A percentile compares a stretch with the other conserved stretches of the same genome.
Conservation (phyloP, 495 filamentous ascomycete genomes). For the Talaromyces liani region DNA sequence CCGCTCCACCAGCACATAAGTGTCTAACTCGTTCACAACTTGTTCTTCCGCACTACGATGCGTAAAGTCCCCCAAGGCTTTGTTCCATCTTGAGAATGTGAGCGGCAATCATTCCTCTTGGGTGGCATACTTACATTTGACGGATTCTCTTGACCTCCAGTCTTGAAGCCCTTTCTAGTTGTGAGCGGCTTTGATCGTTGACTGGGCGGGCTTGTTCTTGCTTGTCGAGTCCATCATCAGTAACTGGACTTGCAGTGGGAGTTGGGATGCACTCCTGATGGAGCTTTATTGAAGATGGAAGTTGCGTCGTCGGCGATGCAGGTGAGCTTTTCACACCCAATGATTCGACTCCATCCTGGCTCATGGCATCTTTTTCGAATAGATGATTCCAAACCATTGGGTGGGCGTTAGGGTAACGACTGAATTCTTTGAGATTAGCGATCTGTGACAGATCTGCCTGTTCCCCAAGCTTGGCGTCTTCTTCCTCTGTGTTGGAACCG, state of each 20-base stretch:
- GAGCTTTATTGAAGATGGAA: neutral
- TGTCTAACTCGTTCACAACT: neutral
- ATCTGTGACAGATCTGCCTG: neutral
- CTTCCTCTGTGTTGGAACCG: neutral
- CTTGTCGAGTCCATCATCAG: neutral
- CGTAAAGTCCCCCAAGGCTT: neutral
- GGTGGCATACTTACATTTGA: neutral
- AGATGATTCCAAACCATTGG: neutral
- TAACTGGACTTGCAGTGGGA: neutral
- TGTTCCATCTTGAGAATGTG: neutral
- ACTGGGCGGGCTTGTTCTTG: neutral
- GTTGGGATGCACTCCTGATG: neutral
- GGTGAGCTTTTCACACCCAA: neutral
- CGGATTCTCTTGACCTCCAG: neutral
- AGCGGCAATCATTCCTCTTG: neutral
- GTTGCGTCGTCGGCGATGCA: neutral
- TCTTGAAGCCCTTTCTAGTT: neutral
- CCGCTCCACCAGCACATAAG: constrained; percentile 4
- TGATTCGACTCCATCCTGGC: neutral
- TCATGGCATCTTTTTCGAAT: neutral
- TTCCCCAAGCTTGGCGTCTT: neutral
- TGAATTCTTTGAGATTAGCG: neutral
- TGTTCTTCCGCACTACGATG: neutral
- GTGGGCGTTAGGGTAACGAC: neutral
- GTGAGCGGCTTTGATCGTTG: neutral